Evolutionary conservation across 345 rosid genomes (phyloP), one percentile per base, ranked within the genome.

Genomic region (Moricandia arvensis): DNA sequence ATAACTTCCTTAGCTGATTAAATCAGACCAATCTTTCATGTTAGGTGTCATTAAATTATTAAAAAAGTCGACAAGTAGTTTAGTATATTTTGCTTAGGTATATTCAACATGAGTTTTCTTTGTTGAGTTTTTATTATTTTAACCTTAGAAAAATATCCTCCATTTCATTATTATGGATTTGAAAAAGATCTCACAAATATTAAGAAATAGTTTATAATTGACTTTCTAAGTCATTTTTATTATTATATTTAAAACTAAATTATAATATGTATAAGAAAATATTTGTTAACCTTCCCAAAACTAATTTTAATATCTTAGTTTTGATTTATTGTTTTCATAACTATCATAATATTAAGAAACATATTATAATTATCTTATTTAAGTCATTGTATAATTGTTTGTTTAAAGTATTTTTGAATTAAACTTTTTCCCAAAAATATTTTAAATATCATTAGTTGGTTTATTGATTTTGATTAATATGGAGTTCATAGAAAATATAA

Each of bases 21-120:
- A 69, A 29, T n/a, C 69, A 43, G 65, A 76, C 59, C 34, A 63
- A 59, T 55, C 68, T 63, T 55, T 69, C 51, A 26, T 68, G 63
- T 7, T 37, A 34, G 61, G 11, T 30, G 18, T 38, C 64, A 54
- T 16, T 64, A 17, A 18, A 12, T 8, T 43, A 12, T 73, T 9
- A 27, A 26, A 65, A 59, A 17, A 11, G 18, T 55, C 10, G 30
- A 54, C 31, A 41, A 21, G 10, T 29, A 12, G 31, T 38, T 38
- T 7, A 3, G 21, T 11, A 7, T 55, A 1, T 62, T 38, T 11
- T 64, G 31, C 51, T 35, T 34, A n/a, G 24, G 35, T 8, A 15
- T 43, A 8, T 49, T 63, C 4, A 18, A 31, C 21, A 34, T 30
- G 11, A 69, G 10, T 37, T 41, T 29, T 61, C 10, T 60, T 31